Conservation (phyloP, 2,329 filamentous ascomycete species). For the Tolypocladium tundrense region DNA sequence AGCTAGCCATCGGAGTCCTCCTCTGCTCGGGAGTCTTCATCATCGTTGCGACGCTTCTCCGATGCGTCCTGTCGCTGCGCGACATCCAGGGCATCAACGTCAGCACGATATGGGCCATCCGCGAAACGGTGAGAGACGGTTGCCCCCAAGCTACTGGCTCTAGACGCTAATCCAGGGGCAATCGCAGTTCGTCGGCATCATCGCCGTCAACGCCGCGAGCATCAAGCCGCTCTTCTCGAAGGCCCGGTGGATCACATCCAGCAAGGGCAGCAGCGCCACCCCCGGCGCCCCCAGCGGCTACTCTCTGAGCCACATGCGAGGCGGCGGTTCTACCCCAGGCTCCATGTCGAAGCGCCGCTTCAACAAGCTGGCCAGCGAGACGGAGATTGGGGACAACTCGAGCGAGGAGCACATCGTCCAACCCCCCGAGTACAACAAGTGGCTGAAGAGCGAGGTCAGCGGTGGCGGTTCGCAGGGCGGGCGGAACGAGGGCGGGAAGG, state of each 20-base stretch:
- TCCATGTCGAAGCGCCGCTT: background rate
- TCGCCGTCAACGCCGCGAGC: conserved; percentile 29
- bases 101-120: conserved; percentile 30
- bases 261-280: conserved; percentile 17
- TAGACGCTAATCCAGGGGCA: background rate
- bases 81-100: conserved; percentile 25
- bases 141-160: background rate
- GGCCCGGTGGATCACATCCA: conserved; percentile 20
- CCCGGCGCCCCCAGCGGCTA: conserved; percentile 5
- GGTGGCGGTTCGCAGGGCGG: background rate
- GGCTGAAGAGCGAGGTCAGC: background rate
- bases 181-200: conserved; percentile 30
- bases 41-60: conserved; percentile 28
- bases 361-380: conserved; percentile 7
- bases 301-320: conserved; percentile 14
- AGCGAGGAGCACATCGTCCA: conserved; percentile 21
- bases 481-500: background rate
- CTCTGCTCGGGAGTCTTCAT: conserved; percentile 34
- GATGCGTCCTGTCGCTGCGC: conserved; percentile 26
- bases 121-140: conserved; percentile 24
- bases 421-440: background rate
- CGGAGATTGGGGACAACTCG: conserved; percentile 16
- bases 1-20: conserved; percentile 25
- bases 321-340: background rate
- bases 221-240: conserved; percentile 29